phyloP scores from a whole-genome alignment of 2,329 filamentous ascomycete genomes.

The Periconia macrospinosa region DNA sequence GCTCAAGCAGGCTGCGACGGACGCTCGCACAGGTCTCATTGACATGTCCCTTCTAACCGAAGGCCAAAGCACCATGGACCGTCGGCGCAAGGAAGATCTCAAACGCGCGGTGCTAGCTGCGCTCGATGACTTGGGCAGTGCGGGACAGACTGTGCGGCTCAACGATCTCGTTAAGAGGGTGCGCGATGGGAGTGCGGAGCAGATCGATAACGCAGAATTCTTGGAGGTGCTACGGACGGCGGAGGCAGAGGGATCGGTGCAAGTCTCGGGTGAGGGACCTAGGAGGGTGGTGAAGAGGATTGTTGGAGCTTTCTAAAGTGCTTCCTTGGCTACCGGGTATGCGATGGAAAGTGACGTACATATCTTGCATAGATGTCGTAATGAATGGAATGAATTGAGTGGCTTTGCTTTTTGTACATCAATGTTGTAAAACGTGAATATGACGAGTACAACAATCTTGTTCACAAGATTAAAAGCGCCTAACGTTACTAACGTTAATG shows the following conservation, averaged over 20 bases:
- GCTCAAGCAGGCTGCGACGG: slow-evolving; percentile 96
- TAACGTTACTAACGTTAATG: too few relatives aligned
- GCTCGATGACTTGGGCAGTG: slow-evolving; percentile 73
- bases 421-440: neutral
- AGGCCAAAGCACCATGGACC: slow-evolving; percentile 86
- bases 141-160: slow-evolving; percentile 68
- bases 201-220: slow-evolving; percentile 79
- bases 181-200: slow-evolving; percentile 57
- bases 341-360: too few relatives aligned
- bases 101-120: slow-evolving; percentile 75
- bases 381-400: too few relatives aligned
- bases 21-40: slow-evolving; percentile 84
- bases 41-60: slow-evolving; percentile 96
- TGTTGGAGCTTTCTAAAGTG: slow-evolving; percentile 15
- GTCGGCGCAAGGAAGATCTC: slow-evolving; percentile 79
- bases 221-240: slow-evolving; percentile 76
- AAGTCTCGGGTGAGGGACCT: slow-evolving; percentile 80
- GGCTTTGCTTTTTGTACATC: neutral
- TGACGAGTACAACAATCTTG: too few relatives aligned
- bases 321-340: too few relatives aligned
- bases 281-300: slow-evolving; percentile 81
- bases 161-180: slow-evolving; percentile 76
- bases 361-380: too few relatives aligned
- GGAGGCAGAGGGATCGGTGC: slow-evolving; percentile 82
- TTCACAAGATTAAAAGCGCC: too few relatives aligned